Percentiles rank a stretch among this genome's conserved stretches.
phyloP scores from a whole-genome alignment of 805 yeast genomes.

The Lipomyces chichibuensis region DNA sequence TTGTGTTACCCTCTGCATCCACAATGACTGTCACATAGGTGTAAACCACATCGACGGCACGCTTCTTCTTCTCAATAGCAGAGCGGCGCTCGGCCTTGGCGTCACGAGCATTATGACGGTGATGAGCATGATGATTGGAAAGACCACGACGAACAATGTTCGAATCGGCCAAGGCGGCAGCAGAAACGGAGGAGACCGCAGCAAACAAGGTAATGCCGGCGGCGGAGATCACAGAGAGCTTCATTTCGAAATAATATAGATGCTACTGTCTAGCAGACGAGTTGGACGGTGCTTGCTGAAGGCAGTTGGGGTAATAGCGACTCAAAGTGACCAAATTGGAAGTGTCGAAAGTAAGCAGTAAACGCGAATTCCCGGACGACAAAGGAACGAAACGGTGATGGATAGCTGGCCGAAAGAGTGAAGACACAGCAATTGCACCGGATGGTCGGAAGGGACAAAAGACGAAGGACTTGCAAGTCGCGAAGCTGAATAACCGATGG shows the following conservation, averaged over 20 bases:
- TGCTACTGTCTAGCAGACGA: slow-evolving; percentile 5
- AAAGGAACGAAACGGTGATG: slow-evolving; percentile 12
- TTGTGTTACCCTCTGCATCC: slow-evolving; percentile 46
- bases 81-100: slow-evolving; percentile 36
- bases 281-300: slow-evolving; percentile 13
- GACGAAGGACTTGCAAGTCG: background rate
- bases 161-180: slow-evolving; percentile 10
- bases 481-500: slow-evolving; percentile 9
- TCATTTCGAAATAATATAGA: slow-evolving; percentile 5
- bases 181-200: slow-evolving; percentile 2
- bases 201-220: slow-evolving; percentile 21
- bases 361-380: slow-evolving; percentile 1
- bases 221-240: slow-evolving; percentile 19
- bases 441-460: slow-evolving; percentile 1
- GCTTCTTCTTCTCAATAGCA: slow-evolving; percentile 39
- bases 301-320: slow-evolving; percentile 4
- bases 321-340: background rate
- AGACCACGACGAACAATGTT: slow-evolving; percentile 5
- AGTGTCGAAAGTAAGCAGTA: background rate
- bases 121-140: slow-evolving; percentile 24
- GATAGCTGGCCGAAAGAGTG: slow-evolving; percentile 29
- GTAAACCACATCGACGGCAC: slow-evolving; percentile 51
- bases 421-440: slow-evolving; percentile 22
- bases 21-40: slow-evolving; percentile 53
- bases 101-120: slow-evolving; percentile 35